Evolutionary conservation across 768 basidiomycete species (phyloP).

Genomic region (Cystobasidium tubakii): DNA sequence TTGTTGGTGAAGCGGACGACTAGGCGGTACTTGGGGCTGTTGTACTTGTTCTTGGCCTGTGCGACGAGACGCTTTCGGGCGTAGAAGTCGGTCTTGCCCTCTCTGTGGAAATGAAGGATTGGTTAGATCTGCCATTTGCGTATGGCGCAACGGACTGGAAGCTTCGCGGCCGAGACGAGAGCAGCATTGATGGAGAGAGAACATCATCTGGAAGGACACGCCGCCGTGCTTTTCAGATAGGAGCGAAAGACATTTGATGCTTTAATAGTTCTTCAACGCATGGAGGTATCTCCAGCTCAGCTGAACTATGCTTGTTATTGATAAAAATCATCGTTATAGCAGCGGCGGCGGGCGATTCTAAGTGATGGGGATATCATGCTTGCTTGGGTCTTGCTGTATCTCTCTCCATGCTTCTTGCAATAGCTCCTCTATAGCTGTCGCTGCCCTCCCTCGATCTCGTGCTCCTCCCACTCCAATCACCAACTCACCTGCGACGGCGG

Average conservation of each 20-base stretch:
- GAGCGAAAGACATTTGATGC: conserved; percentile 40
- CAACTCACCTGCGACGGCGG: conserved; percentile 60
- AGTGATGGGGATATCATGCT: neutral
- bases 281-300: conserved; percentile 8
- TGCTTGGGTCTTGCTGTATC: neutral
- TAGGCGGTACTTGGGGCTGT: conserved; percentile 94
- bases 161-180: too few species aligned
- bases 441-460: neutral
- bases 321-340: conserved; percentile 32
- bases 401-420: too few species aligned
- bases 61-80: conserved; percentile 93
- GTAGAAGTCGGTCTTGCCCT: conserved; percentile 99
- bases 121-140: neutral
- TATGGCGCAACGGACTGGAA: too few species aligned
- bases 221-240: conserved; percentile 37
- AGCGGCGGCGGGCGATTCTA: neutral
- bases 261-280: conserved; percentile 9
- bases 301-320: conserved; percentile 40
- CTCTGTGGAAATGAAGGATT: conserved; percentile 53
- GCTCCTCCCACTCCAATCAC: neutral
- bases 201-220: too few species aligned
- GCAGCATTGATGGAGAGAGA: neutral
- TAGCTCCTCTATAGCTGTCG: neutral
- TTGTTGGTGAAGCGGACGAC: conserved; percentile 99
- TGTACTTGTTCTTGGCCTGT: conserved; percentile 99